Conservation (phyloP, 2,329 filamentous ascomycete species). For the Raffaelea arxii region DNA sequence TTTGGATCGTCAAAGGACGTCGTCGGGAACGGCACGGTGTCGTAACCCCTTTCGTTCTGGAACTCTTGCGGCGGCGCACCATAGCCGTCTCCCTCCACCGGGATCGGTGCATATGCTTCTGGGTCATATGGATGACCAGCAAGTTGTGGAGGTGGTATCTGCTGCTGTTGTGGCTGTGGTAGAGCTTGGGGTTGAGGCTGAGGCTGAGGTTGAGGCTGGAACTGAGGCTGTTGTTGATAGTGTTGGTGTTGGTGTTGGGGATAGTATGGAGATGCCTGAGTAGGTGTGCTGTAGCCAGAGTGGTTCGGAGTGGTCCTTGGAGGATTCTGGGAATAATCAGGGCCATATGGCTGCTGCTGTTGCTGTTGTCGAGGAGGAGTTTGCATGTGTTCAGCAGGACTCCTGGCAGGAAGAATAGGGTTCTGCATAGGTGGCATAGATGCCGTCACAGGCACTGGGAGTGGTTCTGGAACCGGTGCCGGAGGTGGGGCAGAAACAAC, state of each 20-base stretch:
- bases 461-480: background rate
- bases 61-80: background rate
- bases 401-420: no score
- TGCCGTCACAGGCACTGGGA: no score
- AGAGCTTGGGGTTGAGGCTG: background rate
- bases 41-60: constrained; percentile 35
- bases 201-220: background rate
- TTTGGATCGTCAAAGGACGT: constrained; percentile 3
- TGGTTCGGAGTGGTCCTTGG: no score
- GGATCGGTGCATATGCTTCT: constrained; percentile 1
- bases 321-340: constrained; percentile 28
- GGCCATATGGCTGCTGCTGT: constrained; percentile 28
- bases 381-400: constrained; percentile 13
- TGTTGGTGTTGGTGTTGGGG: constrained; percentile 4
- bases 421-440: no score
- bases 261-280: background rate
- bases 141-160: background rate
- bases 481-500: background rate
- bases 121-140: background rate
- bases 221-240: background rate
- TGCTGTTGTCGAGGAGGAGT: constrained; percentile 29
- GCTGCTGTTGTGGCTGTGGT: background rate
- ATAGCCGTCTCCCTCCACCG: background rate
- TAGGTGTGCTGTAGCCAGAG: constrained; percentile 4
- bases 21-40: constrained; percentile 15